Percentiles rank a stretch among this genome's conserved stretches.
These are phyloP conservation scores for Heliocybe sulcata DNA, from an alignment of 1,284 basidiomycete species.

Conservation along the genomic window DNA sequence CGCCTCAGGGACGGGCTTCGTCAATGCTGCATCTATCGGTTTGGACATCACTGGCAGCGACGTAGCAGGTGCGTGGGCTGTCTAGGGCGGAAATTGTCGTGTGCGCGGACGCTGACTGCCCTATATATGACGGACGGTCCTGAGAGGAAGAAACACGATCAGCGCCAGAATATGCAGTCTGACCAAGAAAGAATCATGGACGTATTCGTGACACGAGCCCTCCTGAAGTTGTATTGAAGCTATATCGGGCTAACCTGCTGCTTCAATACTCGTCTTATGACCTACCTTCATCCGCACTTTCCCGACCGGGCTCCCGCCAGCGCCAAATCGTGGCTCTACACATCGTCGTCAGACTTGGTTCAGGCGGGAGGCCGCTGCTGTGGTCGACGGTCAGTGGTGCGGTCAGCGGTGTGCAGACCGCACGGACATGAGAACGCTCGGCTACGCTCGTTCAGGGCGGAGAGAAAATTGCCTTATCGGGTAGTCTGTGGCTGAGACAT, in stretches of 20 bases:
- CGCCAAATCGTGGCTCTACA: neutral
- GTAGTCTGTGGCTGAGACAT: neutral
- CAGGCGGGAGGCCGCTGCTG: too few species aligned
- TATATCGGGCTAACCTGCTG: neutral
- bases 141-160: neutral
- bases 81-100: neutral
- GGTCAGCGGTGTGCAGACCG: too few species aligned
- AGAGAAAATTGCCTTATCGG: neutral
- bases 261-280: neutral
- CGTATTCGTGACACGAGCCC: neutral
- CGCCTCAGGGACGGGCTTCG: neutral
- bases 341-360: neutral
- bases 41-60: neutral
- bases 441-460: too few species aligned
- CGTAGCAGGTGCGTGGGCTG: neutral
- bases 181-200: constrained; percentile 1
- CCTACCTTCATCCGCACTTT: neutral
- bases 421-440: neutral
- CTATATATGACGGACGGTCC: neutral
- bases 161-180: neutral
- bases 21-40: neutral
- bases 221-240: neutral
- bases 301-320: neutral
- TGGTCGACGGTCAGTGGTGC: too few species aligned
- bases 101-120: neutral